Percentiles rank a stretch among this genome's conserved stretches.
Evolutionary conservation across 129 eudicot species (phyloP).

Genomic region (Mikania micrantha): DNA sequence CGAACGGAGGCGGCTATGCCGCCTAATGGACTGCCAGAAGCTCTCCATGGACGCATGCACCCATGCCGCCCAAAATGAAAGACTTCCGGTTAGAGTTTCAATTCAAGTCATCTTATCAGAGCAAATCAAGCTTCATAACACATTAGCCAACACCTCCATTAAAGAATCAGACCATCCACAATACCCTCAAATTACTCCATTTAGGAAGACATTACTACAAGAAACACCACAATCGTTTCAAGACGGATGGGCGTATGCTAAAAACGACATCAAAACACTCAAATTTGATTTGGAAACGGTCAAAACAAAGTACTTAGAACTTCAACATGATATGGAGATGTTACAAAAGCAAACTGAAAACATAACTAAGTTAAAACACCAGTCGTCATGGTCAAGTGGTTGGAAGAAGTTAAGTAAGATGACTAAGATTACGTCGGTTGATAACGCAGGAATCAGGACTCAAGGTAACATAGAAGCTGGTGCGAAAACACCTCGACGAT

Average conservation of each 20-base stretch:
- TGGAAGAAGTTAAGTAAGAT: slow-evolving; percentile 82
- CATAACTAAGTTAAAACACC: slow-evolving; percentile 50
- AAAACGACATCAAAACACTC: slow-evolving; percentile 72
- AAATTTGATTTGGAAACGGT: slow-evolving; percentile 80
- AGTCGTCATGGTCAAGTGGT: slow-evolving; percentile 70
- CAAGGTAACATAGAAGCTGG: slow-evolving; percentile 34
- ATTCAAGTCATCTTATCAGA: slow-evolving; percentile 91
- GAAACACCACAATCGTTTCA: slow-evolving; percentile 92
- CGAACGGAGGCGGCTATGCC: slow-evolving; percentile 70
- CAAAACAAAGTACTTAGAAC: slow-evolving; percentile 66
- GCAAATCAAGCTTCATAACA: slow-evolving; percentile 70
- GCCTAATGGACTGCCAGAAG: slow-evolving; percentile 86
- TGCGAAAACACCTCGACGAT: slow-evolving; percentile 63
- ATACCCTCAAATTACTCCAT: slow-evolving; percentile 54
- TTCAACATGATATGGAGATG: slow-evolving; percentile 72
- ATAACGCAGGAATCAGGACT: slow-evolving; percentile 37
- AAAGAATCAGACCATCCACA: slow-evolving; percentile 46
- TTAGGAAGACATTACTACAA: slow-evolving; percentile 61
- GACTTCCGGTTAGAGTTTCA: slow-evolving; percentile 70
- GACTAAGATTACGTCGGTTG: slow-evolving; percentile 39
- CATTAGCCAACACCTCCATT: slow-evolving; percentile 44
- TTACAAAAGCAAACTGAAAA: slow-evolving; percentile 60
- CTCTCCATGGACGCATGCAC: slow-evolving; percentile 81
- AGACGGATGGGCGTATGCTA: slow-evolving; percentile 87
- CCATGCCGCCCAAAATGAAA: slow-evolving; percentile 90